Base-by-base conservation (phyloP, 1,284 basidiomycete species). In the Rhizoctonia solani region DNA sequence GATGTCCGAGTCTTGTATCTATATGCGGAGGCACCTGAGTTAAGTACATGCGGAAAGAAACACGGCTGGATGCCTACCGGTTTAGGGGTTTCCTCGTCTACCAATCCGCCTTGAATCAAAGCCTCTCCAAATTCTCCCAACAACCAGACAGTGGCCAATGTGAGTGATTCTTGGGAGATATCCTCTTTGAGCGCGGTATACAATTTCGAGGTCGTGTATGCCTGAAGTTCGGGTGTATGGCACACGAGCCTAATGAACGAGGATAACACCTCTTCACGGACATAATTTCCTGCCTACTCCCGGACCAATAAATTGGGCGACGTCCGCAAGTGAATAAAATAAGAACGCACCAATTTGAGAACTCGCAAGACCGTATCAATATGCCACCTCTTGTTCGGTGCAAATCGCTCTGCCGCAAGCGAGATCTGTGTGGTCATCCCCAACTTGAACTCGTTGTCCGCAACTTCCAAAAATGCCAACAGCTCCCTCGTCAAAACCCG, bases 371-470 rank as follows among this genome's bases (percentile, higher is more conserved):
- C 92, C 0, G 97, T 98, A 77, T 99, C 97, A 70, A 99, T 98
- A 76, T 99, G 97, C 97, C 97, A 99, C 72, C 97, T 83, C 79
- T 95, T 95, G 78, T 98, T 98, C 0, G 97, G 97, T 1, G 97
- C 96, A 75, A 93, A 99, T 54, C 94, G 84, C 77, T 99, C 97
- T 0, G 97, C 97, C 1, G 95, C 96, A 23, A 98, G 81, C 72
- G 90, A 94, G 69, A 99, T 96, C 77, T 99, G 96, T 0, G 96
- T 98, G 0, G 97, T 99, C 87, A 99, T 90, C 0, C 93, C 91
- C 3, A 94, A 84, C 80, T 99, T 99, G 83, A 99, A 99, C 77
- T 99, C 97, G 73, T 97, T 96, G 76, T 99, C 97, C 21, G 97
- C 95, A 19, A 98, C 93, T 75, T 99, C 96, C 19, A 99, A 83